Evolutionary conservation across 1,284 basidiomycete genomes (phyloP).

Genomic region (Malassezia yamatoensis): DNA sequence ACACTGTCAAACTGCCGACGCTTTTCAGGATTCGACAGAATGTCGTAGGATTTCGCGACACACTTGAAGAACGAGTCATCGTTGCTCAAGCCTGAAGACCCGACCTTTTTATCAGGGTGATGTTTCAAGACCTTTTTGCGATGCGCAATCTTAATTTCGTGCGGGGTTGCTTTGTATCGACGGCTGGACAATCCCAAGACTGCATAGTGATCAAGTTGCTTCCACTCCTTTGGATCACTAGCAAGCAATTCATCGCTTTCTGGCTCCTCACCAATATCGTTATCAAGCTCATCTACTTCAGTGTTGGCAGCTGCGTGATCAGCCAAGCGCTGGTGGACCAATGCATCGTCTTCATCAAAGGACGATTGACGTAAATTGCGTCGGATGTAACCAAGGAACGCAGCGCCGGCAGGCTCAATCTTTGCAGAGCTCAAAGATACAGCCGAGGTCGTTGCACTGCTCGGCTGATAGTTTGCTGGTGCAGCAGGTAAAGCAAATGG

Average conservation of each 20-base stretch:
- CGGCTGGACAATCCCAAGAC: conserved; percentile 86
- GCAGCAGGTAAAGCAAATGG: conserved; percentile 38
- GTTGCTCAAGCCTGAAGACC: conserved; percentile 62
- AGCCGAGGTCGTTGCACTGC: conserved; percentile 27
- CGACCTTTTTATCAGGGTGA: conserved; percentile 97
- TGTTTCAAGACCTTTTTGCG: conserved; percentile 98
- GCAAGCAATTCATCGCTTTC: conserved; percentile 65
- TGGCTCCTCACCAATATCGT: conserved; percentile 81
- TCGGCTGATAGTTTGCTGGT: conserved; percentile 36
- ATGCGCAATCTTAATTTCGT: conserved; percentile 95
- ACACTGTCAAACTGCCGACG: conserved; percentile 94
- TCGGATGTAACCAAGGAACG: conserved; percentile 42
- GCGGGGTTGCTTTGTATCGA: conserved; percentile 74
- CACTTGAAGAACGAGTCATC: conserved; percentile 99
- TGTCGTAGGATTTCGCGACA: conserved; percentile 90
- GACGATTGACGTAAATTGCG: conserved; percentile 32
- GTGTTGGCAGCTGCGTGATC: conserved; percentile 53
- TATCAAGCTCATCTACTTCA: conserved; percentile 63
- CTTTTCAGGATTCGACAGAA: conserved; percentile 74
- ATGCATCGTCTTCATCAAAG: conserved; percentile 42
- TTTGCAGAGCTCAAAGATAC: conserved; percentile 20
- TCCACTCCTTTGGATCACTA: conserved; percentile 95
- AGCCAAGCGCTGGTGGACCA: conserved; percentile 24
- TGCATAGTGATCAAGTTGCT: conserved; percentile 98
- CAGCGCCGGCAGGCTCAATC: conserved; percentile 37